Evolutionary conservation across 31 red algal species (phyloP), one percentile per base, ranked within the genome.

Genomic region (Asparagopsis taxiformis): DNA sequence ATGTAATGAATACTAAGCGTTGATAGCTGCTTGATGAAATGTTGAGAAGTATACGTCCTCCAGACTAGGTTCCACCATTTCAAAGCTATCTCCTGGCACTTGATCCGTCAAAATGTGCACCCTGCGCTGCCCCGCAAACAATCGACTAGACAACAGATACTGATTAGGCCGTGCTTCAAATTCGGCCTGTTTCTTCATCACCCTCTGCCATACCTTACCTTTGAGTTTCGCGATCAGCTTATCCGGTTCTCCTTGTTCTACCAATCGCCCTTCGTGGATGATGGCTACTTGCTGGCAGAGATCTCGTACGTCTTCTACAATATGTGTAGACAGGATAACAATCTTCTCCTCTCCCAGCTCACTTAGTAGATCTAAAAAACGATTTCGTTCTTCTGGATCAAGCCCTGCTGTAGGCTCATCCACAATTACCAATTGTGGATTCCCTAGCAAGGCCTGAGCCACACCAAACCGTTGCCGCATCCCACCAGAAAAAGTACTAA

Each of bases 351-450:
- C 22, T 7, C 22, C 19, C 19, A 58, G 19, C 7, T 58, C 9
- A 58, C 7, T 58, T 8, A 58, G 19, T 8, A 58, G 8, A 58
- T 21, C 19, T 5, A 11, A 21, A 7, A 58, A n/a, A 8, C 26
- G 7, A 7, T 58, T 21, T 8, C 55, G 55, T n/a, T 58, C 55
- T 13, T 7, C 5, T 8, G 55, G 55, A 58, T 58, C 55, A 11
- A 58, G 19, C 5, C 55, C 55, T 11, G 55, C 55, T 58, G 55
- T 58, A 5, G 55, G 55, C 19, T 58, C 55, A 58, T 58, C 55
- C 22, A 58, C 19, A n/a, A 58, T 30, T n/a, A 58, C 55, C 19
- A 58, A 58, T 21, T 58, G 6, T 11, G 55, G 55, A 58, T 58
- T 21, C 7, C 22, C 55, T 22, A 58, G 19, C 7, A 58, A 21